A percentile compares a stretch with the other conserved stretches of the same genome.
Evolutionary conservation across 495 filamentous ascomycete genomes (phyloP).

Genomic region (Aspergillus diversus): DNA sequence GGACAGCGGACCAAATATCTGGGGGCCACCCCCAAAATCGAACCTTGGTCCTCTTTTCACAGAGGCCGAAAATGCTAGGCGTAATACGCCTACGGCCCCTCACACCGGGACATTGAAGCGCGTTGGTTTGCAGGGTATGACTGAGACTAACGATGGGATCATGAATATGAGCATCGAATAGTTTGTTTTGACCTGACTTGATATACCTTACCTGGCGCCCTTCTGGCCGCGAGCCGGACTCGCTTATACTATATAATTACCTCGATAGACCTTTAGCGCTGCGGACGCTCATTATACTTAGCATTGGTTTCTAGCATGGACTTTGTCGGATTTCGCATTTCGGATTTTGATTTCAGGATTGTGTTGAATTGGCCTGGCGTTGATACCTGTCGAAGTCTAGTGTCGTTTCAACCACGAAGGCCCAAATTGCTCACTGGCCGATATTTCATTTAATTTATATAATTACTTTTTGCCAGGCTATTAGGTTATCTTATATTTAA

Average conservation of each 20-base stretch:
- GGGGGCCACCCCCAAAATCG: slow-evolving; percentile 71
- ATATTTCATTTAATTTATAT: too few species aligned
- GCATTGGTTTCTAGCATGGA: not conserved
- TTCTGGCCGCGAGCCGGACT: slow-evolving; percentile 21
- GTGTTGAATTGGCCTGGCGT: too few species aligned
- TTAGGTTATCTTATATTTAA: too few species aligned
- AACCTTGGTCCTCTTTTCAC: slow-evolving; percentile 53
- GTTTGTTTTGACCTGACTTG: slow-evolving; percentile 4
- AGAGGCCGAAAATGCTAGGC: slow-evolving; percentile 48
- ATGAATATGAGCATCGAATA: slow-evolving; percentile 97
- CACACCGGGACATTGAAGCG: slow-evolving; percentile 59
- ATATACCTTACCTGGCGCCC: not conserved
- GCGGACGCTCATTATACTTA: not conserved
- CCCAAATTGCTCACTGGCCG: too few species aligned
- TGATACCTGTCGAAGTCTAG: too few species aligned
- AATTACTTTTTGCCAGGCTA: too few species aligned
- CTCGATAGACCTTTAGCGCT: slow-evolving; percentile 6
- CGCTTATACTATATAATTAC: slow-evolving; percentile 1
- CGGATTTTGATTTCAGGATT: not conserved
- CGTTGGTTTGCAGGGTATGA: slow-evolving; percentile 93
- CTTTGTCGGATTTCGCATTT: not conserved
- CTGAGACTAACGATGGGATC: slow-evolving; percentile 89
- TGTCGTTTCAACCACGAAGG: too few species aligned
- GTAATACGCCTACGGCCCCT: slow-evolving; percentile 30
- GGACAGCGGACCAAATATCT: slow-evolving; percentile 63